Evolutionary conservation across 139 green algal genomes (phyloP).

Genomic region (Eudorina sp.): DNA sequence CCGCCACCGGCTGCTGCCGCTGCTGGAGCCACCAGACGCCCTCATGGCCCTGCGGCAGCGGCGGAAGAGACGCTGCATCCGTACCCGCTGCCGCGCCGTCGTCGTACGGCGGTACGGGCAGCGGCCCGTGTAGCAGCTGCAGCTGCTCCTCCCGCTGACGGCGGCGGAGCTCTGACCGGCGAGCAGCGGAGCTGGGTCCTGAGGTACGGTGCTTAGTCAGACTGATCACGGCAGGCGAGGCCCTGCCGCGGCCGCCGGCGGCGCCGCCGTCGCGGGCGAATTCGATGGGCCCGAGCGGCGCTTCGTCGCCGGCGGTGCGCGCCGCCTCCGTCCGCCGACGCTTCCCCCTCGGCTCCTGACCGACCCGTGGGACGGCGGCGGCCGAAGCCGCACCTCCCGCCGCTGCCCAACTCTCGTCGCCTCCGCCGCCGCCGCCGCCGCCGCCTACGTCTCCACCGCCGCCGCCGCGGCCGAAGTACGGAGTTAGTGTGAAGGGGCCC

Average conservation of each 20-base stretch:
- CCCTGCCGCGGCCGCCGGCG: neutral
- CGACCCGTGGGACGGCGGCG: neutral
- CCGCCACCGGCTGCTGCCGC: slow-evolving; percentile 1
- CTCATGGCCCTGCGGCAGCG: neutral
- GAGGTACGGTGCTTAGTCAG: neutral
- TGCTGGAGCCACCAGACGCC: neutral
- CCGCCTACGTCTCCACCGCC: neutral
- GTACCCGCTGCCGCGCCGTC: neutral
- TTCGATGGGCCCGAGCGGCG: neutral
- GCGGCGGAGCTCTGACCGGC: neutral
- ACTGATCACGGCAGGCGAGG: neutral
- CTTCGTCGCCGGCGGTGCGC: neutral
- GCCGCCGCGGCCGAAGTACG: too few relatives aligned
- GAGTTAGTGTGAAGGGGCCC: too few relatives aligned
- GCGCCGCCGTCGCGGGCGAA: neutral
- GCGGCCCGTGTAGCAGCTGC: neutral
- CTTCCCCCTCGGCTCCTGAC: neutral
- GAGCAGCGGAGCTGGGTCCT: neutral
- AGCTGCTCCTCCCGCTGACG: neutral
- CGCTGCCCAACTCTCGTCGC: slow-evolving; percentile 10
- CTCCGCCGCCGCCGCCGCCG: neutral
- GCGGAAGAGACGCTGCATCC: neutral
- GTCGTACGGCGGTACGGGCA: neutral
- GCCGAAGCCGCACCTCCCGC: neutral
- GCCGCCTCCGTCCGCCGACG: neutral